phyloP scores from a whole-genome alignment of 2,329 filamentous ascomycete species.

The Pseudocercospora eumusae region DNA sequence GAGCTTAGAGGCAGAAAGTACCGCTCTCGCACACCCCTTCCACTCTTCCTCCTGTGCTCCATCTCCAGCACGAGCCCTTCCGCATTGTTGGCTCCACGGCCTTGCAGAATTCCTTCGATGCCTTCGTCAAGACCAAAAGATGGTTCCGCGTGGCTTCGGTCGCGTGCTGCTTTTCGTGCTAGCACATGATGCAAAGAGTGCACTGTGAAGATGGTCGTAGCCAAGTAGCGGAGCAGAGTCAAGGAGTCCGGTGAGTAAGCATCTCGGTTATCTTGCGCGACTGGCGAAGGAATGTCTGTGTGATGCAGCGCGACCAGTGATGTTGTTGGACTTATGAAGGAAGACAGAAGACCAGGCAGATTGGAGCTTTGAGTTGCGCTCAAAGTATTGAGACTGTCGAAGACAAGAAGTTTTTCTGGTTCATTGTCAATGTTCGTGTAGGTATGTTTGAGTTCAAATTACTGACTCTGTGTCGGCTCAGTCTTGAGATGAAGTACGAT shows the following conservation, averaged over 20 bases:
- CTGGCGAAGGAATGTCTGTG: conserved; percentile 67
- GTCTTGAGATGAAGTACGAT: conserved; percentile 30
- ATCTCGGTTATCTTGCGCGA: conserved; percentile 38
- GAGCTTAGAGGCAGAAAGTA: conserved; percentile 54
- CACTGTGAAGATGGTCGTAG: conserved; percentile 79
- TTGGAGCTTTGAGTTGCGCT: conserved; percentile 57
- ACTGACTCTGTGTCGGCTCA: conserved; percentile 29
- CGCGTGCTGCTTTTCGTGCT: conserved; percentile 70
- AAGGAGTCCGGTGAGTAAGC: conserved; percentile 68
- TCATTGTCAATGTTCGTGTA: neutral
- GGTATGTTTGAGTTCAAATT: no score
- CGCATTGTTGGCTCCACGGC: conserved; percentile 57
- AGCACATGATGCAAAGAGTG: conserved; percentile 74
- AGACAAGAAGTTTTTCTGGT: conserved; percentile 70
- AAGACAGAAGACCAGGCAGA: conserved; percentile 69
- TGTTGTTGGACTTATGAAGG: conserved; percentile 64
- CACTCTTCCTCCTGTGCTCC: conserved; percentile 82
- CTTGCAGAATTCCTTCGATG: conserved; percentile 75
- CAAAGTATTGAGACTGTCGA: conserved; percentile 78
- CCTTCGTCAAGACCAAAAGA: conserved; percentile 76
- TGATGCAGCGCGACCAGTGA: conserved; percentile 83
- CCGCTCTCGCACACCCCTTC: conserved; percentile 72
- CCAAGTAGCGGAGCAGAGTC: conserved; percentile 74
- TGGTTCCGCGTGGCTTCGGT: conserved; percentile 73
- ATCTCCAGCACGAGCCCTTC: conserved; percentile 73